These are phyloP conservation scores for Hyphopichia homilentoma DNA, from an alignment of 805 yeast genomes.

Conservation along the genomic window DNA sequence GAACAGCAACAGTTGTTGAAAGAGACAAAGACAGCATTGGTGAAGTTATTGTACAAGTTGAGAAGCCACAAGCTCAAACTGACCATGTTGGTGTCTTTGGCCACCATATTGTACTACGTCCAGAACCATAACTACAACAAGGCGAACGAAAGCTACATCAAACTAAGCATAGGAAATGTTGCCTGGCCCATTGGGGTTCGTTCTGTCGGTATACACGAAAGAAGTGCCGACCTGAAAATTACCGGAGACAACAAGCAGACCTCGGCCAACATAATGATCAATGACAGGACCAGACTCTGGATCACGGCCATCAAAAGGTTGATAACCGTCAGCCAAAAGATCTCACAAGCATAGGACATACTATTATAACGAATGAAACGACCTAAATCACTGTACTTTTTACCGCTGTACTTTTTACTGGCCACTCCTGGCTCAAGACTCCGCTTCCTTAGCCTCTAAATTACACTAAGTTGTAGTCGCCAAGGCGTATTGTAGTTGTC, in stretches of 20 bases:
- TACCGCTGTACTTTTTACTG: no score
- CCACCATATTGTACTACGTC: conserved; percentile 57
- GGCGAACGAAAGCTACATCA: conserved; percentile 69
- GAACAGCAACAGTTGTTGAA: conserved; percentile 11
- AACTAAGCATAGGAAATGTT: conserved; percentile 78
- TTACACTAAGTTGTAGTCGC: no score
- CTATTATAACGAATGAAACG: no score
- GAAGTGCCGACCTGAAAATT: conserved; percentile 60
- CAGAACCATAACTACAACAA: conserved; percentile 48
- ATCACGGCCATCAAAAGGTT: conserved; percentile 69
- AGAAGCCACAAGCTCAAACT: conserved; percentile 34
- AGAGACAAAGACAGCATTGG: conserved; percentile 45
- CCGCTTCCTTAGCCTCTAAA: no score
- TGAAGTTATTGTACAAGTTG: conserved; percentile 43
- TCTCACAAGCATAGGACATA: conserved; percentile 2
- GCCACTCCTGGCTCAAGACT: no score
- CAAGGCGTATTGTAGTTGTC: no score
- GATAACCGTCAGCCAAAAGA: conserved; percentile 49
- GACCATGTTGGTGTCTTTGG: conserved; percentile 49
- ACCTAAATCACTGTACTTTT: no score
- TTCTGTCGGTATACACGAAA: conserved; percentile 73
- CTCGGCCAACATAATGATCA: conserved; percentile 72
- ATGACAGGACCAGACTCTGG: conserved; percentile 74
- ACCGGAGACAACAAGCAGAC: conserved; percentile 41
- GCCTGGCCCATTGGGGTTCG: conserved; percentile 92